Conservation (phyloP, 352 stramenopile genomes). For the Saprolegnia parasitica region DNA sequence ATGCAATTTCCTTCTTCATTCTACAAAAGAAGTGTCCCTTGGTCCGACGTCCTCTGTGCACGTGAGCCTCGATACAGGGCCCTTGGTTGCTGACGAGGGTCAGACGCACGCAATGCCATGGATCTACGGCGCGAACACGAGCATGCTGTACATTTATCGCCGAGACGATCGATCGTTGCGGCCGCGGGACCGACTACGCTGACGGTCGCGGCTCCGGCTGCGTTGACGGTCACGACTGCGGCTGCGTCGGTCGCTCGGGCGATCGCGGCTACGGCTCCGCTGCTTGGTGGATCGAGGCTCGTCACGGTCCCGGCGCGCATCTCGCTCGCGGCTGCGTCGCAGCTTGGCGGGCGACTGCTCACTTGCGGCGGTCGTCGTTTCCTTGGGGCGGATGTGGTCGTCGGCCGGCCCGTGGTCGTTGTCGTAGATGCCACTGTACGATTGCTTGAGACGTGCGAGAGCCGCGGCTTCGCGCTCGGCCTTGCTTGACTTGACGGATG, state of each 20-base stretch:
- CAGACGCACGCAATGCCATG: too few species aligned
- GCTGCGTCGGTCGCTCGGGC: conserved; percentile 6
- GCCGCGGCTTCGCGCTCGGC: conserved; percentile 75
- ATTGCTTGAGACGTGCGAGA: conserved; percentile 69
- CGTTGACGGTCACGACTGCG: conserved; percentile 32
- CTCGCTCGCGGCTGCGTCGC: conserved; percentile 32
- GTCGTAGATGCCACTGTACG: conserved; percentile 39
- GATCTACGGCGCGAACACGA: too few species aligned
- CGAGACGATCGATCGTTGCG: neutral
- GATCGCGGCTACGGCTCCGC: conserved; percentile 32
- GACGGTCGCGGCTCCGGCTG: conserved; percentile 26
- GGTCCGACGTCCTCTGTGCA: too few species aligned
- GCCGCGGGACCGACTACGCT: neutral
- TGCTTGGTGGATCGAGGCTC: conserved; percentile 30
- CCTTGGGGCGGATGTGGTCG: conserved; percentile 25
- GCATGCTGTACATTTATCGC: neutral
- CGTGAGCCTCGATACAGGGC: too few species aligned
- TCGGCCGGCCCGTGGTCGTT: conserved; percentile 8
- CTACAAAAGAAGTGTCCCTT: too few species aligned
- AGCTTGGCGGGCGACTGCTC: conserved; percentile 24
- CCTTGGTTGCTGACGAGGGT: too few species aligned
- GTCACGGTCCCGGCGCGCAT: neutral
- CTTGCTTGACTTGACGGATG: conserved; percentile 67
- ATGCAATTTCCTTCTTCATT: too few species aligned
- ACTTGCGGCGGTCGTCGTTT: conserved; percentile 25